Evolutionary conservation across 108 stramenopile genomes (phyloP).

Genomic region (Phaeodactylum tricornutum): DNA sequence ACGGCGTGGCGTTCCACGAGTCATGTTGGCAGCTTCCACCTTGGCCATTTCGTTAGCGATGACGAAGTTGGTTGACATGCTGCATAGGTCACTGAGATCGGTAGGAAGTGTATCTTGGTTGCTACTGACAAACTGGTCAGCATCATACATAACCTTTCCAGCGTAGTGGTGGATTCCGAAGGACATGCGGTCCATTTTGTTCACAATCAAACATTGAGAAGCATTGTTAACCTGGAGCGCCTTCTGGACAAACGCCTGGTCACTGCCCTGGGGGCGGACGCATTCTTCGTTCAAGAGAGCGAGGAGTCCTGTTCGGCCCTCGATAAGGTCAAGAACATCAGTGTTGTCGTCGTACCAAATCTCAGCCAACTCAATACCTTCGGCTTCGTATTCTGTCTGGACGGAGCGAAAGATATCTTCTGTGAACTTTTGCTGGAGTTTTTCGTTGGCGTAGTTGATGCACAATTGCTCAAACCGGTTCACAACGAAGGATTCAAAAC

Average conservation of each 20-base stretch:
- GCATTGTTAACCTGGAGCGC: slow-evolving; percentile 43
- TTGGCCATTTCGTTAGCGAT: slow-evolving; percentile 21
- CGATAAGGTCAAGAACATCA: slow-evolving; percentile 84
- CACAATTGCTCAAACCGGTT: slow-evolving; percentile 88
- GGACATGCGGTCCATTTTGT: slow-evolving; percentile 39
- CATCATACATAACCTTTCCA: slow-evolving; percentile 83
- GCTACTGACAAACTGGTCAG: slow-evolving; percentile 69
- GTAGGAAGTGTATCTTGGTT: slow-evolving; percentile 81
- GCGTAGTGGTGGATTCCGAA: slow-evolving; percentile 95
- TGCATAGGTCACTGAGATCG: slow-evolving; percentile 51
- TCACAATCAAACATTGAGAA: slow-evolving; percentile 42
- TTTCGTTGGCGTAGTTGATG: slow-evolving; percentile 93
- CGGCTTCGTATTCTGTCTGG: slow-evolving; percentile 84
- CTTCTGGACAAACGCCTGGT: slow-evolving; percentile 68
- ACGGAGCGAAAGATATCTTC: slow-evolving; percentile 84
- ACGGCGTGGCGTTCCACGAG: slow-evolving; percentile 22
- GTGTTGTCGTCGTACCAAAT: slow-evolving; percentile 92
- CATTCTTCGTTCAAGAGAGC: slow-evolving; percentile 96
- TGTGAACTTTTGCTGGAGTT: slow-evolving; percentile 87
- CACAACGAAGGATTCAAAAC: slow-evolving; percentile 89
- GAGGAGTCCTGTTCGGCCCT: slow-evolving; percentile 86
- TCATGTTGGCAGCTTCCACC: background rate
- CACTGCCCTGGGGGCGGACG: slow-evolving; percentile 81
- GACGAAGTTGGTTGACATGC: slow-evolving; percentile 41
- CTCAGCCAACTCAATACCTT: slow-evolving; percentile 85